Evolutionary conservation across 2,329 filamentous ascomycete species (phyloP).

Genomic region (Botrytis sinoallii): DNA sequence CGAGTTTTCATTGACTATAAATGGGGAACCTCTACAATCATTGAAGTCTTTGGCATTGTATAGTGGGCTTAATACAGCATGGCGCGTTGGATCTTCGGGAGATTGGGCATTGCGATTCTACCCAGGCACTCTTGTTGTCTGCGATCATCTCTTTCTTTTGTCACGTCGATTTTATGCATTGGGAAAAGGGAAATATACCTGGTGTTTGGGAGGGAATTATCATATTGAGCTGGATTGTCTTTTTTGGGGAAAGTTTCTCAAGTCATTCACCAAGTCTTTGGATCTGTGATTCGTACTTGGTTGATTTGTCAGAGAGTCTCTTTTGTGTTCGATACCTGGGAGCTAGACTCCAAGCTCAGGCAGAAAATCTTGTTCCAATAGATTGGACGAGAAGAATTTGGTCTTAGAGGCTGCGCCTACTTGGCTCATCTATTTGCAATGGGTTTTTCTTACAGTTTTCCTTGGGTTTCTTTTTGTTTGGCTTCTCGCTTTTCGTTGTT

Average conservation of each 20-base stretch:
- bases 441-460: background rate
- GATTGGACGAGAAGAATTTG: conserved; percentile 15
- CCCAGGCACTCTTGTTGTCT: conserved; percentile 21
- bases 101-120: conserved; percentile 29
- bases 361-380: conserved; percentile 29
- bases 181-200: conserved; percentile 37
- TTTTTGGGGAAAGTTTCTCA: conserved; percentile 19
- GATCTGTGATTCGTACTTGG: conserved; percentile 30
- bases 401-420: conserved; percentile 13
- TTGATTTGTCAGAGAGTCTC: conserved; percentile 18
- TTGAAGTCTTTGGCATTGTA: conserved; percentile 33
- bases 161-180: conserved; percentile 29
- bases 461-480: background rate
- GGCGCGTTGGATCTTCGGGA: conserved; percentile 32
- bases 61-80: conserved; percentile 33
- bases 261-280: conserved; percentile 22
- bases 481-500: background rate
- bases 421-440: background rate
- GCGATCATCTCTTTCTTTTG: conserved; percentile 20
- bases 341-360: conserved; percentile 34
- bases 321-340: conserved; percentile 24
- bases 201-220: conserved; percentile 32
- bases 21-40: conserved; percentile 21
- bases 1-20: conserved; percentile 19
- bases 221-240: conserved; percentile 18